phyloP scores from a whole-genome alignment of 768 basidiomycete species.

The Mycena rosella region DNA sequence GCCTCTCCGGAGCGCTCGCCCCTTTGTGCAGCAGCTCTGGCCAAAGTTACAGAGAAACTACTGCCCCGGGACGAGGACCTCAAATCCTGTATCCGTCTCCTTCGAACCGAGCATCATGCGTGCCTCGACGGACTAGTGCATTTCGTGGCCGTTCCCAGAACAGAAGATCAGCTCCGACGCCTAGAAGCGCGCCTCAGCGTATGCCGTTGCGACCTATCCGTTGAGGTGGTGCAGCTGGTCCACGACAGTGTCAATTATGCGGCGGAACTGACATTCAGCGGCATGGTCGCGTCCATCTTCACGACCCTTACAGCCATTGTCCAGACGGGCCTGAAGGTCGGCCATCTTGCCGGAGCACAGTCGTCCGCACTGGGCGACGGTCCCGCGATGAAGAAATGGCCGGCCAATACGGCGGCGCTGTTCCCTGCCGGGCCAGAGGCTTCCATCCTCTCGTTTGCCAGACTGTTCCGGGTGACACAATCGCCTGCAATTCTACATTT shows the following conservation, averaged over 20 bases:
- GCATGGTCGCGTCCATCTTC: conserved; percentile 8
- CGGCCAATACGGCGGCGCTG: conserved; percentile 8
- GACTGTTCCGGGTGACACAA: conserved; percentile 3
- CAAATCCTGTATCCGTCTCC: conserved; percentile 8
- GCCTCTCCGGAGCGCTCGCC: neutral
- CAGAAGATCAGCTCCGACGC: neutral
- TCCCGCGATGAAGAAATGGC: conserved; percentile 10
- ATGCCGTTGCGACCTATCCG: conserved; percentile 16
- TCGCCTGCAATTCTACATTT: conserved; percentile 9
- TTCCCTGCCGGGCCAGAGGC: conserved; percentile 21
- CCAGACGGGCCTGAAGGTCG: conserved; percentile 9
- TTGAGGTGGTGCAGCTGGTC: neutral
- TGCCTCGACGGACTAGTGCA: conserved; percentile 3
- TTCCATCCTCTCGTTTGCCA: conserved; percentile 8
- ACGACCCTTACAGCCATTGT: neutral
- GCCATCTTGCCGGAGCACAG: conserved; percentile 4
- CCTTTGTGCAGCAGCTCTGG: conserved; percentile 2
- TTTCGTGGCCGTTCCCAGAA: conserved; percentile 7
- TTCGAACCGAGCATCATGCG: conserved; percentile 10
- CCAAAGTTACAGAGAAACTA: neutral
- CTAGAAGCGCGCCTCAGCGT: conserved; percentile 8
- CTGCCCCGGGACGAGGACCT: neutral
- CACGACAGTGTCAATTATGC: neutral
- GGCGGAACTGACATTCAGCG: neutral
- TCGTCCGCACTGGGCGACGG: neutral